Evolutionary conservation across 2,329 filamentous ascomycete species (phyloP), one percentile per base, ranked within the genome.

Genomic region (Dothideomycetes sp.): DNA sequence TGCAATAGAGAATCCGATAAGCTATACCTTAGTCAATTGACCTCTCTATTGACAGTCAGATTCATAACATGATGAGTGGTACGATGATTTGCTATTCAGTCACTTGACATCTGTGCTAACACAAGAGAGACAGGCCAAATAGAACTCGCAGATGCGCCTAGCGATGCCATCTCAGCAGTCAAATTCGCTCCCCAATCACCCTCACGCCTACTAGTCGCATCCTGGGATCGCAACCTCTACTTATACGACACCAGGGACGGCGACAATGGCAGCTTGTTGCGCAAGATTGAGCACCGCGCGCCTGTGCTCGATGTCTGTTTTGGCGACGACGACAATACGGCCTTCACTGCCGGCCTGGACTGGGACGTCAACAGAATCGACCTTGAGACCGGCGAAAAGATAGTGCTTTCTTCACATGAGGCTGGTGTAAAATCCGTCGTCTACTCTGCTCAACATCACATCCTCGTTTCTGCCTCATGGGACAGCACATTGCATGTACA

Each of bases 301-400:
- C 87, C 91, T 0, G 82, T 98, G 7, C 70, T 98, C 44, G 87
- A 94, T 59, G 82, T 91, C 13, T 94, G 87, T 64, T 98, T 93
- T 55, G 89, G 89, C 49, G 76, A 77, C 49, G 77, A 78, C 62
- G 84, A 89, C 55, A 74, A 81, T 53, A 85, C 87, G 61, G 82
- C 89, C 29, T 98, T 86, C 65, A 86, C 77, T 15, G 87, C 80
- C 25, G 85, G 88, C 25, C 68, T 95, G 63, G 89, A 96, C 62
- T 84, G 82, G 73, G 79, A 82, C 54, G 89, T 96, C 46, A 80
- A 22, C 47, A 76, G 74, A 48, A 74, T 95, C 51, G 74, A 94
- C 54, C 71, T 94, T 15, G 65, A 74, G 39, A 82, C 76, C 18
- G 82, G 80, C 41, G 74, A 80, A 39, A 80, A 86, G 59, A 82